Percentiles rank a stretch among this genome's conserved stretches.
Conservation (phyloP, 805 yeast genomes). For the Metschnikowia matae region DNA sequence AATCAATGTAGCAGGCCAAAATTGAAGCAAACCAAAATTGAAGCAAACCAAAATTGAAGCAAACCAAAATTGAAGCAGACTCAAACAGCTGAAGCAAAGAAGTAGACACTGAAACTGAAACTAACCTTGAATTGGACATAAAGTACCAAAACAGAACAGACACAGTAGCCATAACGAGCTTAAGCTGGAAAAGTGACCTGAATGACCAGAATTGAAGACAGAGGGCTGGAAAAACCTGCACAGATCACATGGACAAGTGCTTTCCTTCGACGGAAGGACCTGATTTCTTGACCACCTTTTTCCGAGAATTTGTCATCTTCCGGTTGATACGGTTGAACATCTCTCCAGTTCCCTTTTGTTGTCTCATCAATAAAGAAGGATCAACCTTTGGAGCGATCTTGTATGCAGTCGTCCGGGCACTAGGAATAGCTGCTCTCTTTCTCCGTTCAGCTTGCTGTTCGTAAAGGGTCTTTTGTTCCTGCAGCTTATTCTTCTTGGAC, state of each 20-base stretch:
- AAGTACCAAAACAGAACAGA: no score
- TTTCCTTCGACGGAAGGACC: slow-evolving; percentile 83
- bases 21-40: no score
- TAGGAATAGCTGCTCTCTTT: slow-evolving; percentile 95
- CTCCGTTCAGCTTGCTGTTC: slow-evolving; percentile 90
- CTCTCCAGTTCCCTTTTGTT: slow-evolving; percentile 59
- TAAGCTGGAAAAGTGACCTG: no score
- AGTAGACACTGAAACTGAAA: no score
- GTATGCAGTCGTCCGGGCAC: slow-evolving; percentile 81
- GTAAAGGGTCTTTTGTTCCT: slow-evolving; percentile 57
- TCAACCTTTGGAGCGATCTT: slow-evolving; percentile 84
- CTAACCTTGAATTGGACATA: no score
- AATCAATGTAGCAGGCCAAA: no score
- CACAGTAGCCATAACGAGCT: no score
- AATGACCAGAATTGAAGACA: no score
- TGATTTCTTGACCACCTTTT: slow-evolving; percentile 50
- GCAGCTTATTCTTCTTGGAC: slow-evolving; percentile 25
- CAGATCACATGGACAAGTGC: slow-evolving; percentile 37
- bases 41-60: no score
- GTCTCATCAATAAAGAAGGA: slow-evolving; percentile 43
- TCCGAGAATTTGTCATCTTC: slow-evolving; percentile 48
- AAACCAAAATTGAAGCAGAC: no score
- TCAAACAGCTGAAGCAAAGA: no score
- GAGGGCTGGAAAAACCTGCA: no score
- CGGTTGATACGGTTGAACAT: slow-evolving; percentile 75